A percentile compares a stretch with the other conserved stretches of the same genome.
Evolutionary conservation across 495 filamentous ascomycete species (phyloP).

Genomic region (Staphylotrichum longicolle): DNA sequence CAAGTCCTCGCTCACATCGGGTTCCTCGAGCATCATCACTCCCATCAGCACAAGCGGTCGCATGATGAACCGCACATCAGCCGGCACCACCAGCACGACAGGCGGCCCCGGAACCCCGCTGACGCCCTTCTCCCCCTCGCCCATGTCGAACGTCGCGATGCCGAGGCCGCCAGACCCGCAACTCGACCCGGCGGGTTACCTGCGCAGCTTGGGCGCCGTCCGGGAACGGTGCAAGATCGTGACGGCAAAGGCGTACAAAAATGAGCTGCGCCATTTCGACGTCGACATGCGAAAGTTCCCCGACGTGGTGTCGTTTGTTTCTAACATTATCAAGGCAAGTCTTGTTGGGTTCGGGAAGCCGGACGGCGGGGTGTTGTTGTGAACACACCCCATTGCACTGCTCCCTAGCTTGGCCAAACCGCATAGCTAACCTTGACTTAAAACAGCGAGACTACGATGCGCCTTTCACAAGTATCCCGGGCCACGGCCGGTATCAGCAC

Average conservation of each 20-base stretch:
- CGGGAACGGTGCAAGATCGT: conserved; percentile 73
- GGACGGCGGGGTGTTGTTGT: neutral
- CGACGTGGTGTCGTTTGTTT: conserved; percentile 87
- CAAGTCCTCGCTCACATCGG: conserved; percentile 37
- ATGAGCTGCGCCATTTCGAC: conserved; percentile 83
- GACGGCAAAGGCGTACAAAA: conserved; percentile 70
- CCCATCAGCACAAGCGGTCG: conserved; percentile 31
- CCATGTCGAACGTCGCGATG: conserved; percentile 58
- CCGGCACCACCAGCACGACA: conserved; percentile 37
- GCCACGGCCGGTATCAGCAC: conserved; percentile 87
- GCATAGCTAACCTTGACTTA: conserved; percentile 6
- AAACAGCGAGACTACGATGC: conserved; percentile 80
- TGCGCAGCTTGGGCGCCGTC: conserved; percentile 86
- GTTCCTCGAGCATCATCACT: conserved; percentile 37
- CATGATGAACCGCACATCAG: conserved; percentile 40
- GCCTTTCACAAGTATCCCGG: conserved; percentile 79
- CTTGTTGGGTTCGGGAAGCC: neutral
- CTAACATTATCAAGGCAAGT: conserved; percentile 90
- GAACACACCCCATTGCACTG: too few species aligned
- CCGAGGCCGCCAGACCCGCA: conserved; percentile 85
- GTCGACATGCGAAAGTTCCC: conserved; percentile 86
- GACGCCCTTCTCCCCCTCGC: conserved; percentile 45
- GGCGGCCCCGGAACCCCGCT: conserved; percentile 42
- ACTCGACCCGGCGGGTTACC: conserved; percentile 87
- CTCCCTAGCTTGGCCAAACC: too few species aligned